Base-by-base conservation (phyloP, 768 basidiomycete genomes). In the Pleurotus platypus region DNA sequence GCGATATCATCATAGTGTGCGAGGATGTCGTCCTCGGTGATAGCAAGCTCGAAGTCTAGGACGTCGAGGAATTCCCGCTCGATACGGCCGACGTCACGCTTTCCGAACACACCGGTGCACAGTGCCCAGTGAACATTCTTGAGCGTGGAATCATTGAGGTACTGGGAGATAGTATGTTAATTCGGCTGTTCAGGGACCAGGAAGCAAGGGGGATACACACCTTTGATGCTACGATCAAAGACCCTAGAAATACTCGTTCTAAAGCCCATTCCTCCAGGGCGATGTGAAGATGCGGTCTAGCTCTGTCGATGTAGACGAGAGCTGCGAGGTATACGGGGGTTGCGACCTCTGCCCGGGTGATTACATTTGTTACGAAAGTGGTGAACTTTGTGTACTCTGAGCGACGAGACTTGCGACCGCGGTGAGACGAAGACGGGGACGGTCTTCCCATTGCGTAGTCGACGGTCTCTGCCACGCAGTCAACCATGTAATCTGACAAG, bases 121-220 rank as follows among this genome's bases (percentile, higher is more conserved):
- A 88, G 75, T 7, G 89, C 87, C 92, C 92, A 94, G 69, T 94
- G 92, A 49, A 89, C 79, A 72, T 94, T 94, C 79, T 94, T 94
- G 13, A 93, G 80, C 24, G 90, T 91, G 13, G 89, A 92, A 69
- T 95, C 93, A 69, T 94, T 93, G 37, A 89, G 75, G 67, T 94
- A 94, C 84, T 90, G 58, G 11, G 20, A 40, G 20, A 63, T 43
- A 49, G 51, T 51, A 51, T 57, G 58, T 62, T 22, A 63, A 61
- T 42, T 35, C 30, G 30, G 30, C 9, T 35, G 30, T 35, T 11
- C 30, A 35, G 30, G 57, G 43, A 27, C 45, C 46, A 20, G 57
- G 15, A 16, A 57, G 54, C 55, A 43, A 39, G 49, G 51, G 49
- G 37, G 42, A 62, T 59, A 71, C 67, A 61, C 67, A 89, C 87